Conservation (phyloP, 768 basidiomycete genomes). For the Lentinula boryana region DNA sequence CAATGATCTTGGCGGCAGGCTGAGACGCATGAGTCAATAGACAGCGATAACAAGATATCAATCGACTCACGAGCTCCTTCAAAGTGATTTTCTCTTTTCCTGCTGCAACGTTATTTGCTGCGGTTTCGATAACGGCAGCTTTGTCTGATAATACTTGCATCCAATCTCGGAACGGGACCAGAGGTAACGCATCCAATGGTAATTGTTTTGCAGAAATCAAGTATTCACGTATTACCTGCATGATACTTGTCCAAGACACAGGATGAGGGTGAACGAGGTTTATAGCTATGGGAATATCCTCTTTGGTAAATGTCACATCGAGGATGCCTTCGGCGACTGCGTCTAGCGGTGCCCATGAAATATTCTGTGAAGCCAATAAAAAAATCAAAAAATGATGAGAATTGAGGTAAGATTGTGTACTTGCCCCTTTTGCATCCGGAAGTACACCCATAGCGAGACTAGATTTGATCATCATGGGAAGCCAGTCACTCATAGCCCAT, state of each 20-base stretch:
- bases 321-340: conserved; percentile 25
- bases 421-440: conserved; percentile 25
- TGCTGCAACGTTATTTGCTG: conserved; percentile 12
- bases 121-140: conserved; percentile 7
- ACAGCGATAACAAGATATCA: not conserved
- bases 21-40: conserved; percentile 5
- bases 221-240: conserved; percentile 17
- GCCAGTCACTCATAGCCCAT: conserved; percentile 42
- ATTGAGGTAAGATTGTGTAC: conserved; percentile 8
- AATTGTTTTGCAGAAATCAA: conserved; percentile 11
- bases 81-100: conserved; percentile 17
- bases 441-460: conserved; percentile 22
- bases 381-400: too few relatives aligned
- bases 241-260: conserved; percentile 21
- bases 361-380: conserved; percentile 14
- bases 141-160: conserved; percentile 12
- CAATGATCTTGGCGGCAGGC: conserved; percentile 28
- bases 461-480: conserved; percentile 35
- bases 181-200: conserved; percentile 6
- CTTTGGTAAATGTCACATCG: conserved; percentile 15
- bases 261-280: conserved; percentile 35
- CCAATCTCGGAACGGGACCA: conserved; percentile 24
- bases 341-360: conserved; percentile 40
- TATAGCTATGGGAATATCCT: conserved; percentile 16
- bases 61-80: conserved; percentile 22